Percentiles rank a stretch among this genome's conserved stretches.
These are phyloP conservation scores for Triticum timopheevii DNA, from an alignment of 176 grass and related monocot species.

Conservation along the genomic window DNA sequence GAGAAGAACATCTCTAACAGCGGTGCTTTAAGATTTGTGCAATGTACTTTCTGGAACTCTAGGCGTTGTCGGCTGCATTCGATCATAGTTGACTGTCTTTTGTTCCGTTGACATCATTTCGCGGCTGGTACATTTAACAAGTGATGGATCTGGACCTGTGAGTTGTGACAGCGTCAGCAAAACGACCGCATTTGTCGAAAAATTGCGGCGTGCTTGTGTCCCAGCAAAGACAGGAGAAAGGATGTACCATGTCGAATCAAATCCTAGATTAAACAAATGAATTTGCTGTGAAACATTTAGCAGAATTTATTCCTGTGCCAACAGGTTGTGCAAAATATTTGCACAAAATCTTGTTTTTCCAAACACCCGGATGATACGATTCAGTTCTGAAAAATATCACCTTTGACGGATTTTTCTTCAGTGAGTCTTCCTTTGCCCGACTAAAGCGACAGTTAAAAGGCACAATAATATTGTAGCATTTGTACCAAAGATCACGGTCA, in stretches of 20 bases:
- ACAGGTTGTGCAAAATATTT: constrained; percentile 15
- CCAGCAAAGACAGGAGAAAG: too few relatives aligned
- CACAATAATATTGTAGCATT: not conserved
- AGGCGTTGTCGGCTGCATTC: not conserved
- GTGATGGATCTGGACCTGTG: not conserved
- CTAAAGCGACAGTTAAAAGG: not conserved
- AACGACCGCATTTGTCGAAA: not conserved
- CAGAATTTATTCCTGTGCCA: not conserved
- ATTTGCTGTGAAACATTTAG: not conserved
- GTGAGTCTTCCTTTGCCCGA: not conserved
- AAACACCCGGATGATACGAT: not conserved
- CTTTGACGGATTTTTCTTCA: not conserved
- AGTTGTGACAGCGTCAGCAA: not conserved
- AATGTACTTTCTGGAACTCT: not conserved
- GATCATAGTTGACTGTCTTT: not conserved
- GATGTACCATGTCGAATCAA: not conserved
- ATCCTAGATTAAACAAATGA: not conserved
- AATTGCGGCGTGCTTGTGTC: not conserved
- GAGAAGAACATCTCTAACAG: constrained; percentile 3
- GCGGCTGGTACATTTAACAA: not conserved
- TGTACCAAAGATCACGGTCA: not conserved
- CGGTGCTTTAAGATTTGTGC: not conserved
- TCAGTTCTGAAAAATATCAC: not conserved
- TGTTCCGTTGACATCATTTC: not conserved
- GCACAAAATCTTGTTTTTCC: not conserved